Evolutionary conservation across 2,329 filamentous ascomycete genomes (phyloP), one percentile per base, ranked within the genome.

Genomic region (Colletotrichum sp.): DNA sequence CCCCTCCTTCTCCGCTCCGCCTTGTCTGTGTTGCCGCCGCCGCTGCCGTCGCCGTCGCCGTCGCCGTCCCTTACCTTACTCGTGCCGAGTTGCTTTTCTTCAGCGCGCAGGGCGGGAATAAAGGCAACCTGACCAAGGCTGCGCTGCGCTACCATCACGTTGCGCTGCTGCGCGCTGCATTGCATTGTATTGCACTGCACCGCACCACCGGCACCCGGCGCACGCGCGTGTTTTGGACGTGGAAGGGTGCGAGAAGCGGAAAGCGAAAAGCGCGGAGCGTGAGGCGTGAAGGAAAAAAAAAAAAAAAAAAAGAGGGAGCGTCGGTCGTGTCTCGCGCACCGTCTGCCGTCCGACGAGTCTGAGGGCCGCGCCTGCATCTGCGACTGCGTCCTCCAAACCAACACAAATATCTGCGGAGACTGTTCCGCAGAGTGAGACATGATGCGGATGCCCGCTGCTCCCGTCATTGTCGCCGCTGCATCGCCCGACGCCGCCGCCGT

Each of bases 371-470:
- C 60, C 30, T 34, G 60, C 60, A 22, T 22, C 27, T 32, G 60
- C 30, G n/a, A 63, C 60, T 32, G 28, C 60, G 60, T 22, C 57
- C 57, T 60, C 25, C 57, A 28, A 28, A 32, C 27, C 30, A 60
- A 32, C 25, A 60, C 27, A 60, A 32, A 52, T 52, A 52, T 22
- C 44, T 52, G 44, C 44, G 57, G 30, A 60, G 57, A 64, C 44
- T 52, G 59, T 63, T 63, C 59, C 59, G 59, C 28, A 63, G 32
- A 61, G 59, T 76, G 70, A 76, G 74, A 76, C 74, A 75, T 64
- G 70, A 76, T 76, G 74, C 74, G 74, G 70, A 74, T 76, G 74
- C 64, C 70, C 64, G 74, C 70, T 30, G 69, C 70, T 30, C 25
- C 64, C 64, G 64, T 52, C 15, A 25, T 39, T 27, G 64, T 27